Percentiles rank a stretch among this genome's conserved stretches.
Evolutionary conservation across 2,329 filamentous ascomycete species (phyloP).

Genomic region (Ophiostoma piceae): DNA sequence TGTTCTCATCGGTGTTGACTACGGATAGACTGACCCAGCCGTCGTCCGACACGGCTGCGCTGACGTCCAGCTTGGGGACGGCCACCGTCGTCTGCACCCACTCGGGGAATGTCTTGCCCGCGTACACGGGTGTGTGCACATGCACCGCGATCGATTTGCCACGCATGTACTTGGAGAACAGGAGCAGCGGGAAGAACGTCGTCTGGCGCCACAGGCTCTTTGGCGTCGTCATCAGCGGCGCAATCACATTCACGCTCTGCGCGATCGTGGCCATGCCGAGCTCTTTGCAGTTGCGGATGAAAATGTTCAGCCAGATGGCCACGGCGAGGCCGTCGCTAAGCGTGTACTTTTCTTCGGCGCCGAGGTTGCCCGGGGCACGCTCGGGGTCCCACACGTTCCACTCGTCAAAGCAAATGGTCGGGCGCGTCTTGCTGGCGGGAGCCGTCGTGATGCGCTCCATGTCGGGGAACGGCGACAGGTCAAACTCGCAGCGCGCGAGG

Average conservation of each 20-base stretch:
- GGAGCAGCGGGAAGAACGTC: constrained; percentile 67
- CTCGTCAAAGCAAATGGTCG: constrained; percentile 74
- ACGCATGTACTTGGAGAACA: constrained; percentile 69
- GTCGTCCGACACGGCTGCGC: constrained; percentile 49
- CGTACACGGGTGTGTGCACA: constrained; percentile 58
- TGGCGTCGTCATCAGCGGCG: constrained; percentile 65
- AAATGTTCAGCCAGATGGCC: constrained; percentile 68
- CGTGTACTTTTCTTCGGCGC: constrained; percentile 69
- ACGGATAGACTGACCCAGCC: constrained; percentile 64
- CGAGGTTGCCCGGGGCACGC: constrained; percentile 63
- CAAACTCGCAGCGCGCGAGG: constrained; percentile 45
- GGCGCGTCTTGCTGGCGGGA: constrained; percentile 24
- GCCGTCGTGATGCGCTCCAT: not conserved
- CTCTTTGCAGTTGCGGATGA: constrained; percentile 64
- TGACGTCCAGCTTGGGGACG: constrained; percentile 62
- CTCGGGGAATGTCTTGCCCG: constrained; percentile 58
- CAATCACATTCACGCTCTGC: constrained; percentile 73
- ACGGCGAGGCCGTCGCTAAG: constrained; percentile 73
- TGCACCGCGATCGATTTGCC: constrained; percentile 64
- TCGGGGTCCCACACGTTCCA: constrained; percentile 80
- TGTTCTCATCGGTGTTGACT: constrained; percentile 63
- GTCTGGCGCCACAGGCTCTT: constrained; percentile 58
- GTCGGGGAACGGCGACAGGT: not conserved
- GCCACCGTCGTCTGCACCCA: constrained; percentile 61
- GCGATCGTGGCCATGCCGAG: constrained; percentile 76